Evolutionary conservation across 2,329 filamentous ascomycete genomes (phyloP), one percentile per base, ranked within the genome.

Genomic region (Lecanosticta acicola): DNA sequence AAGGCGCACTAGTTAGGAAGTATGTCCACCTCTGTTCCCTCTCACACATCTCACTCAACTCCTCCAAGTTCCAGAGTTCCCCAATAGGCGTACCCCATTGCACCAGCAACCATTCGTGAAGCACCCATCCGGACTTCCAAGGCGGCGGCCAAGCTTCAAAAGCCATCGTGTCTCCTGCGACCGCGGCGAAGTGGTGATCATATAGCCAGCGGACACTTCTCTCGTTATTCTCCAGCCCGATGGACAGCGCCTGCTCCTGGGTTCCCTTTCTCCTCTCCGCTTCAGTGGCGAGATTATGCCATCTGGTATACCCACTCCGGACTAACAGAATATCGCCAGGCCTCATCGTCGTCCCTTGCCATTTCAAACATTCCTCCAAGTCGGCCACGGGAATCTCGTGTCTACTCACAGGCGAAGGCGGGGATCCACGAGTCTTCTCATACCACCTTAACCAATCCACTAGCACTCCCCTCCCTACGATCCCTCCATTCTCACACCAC

Each of bases 311-410:
- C 13, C 76, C 77, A 0, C 70, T 70, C 11, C 77, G 70, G 14
- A 79, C 63, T 48, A 81, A 67, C 17, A 81, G 64, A 34, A 81
- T 75, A 46, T 81, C 78, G 10, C 77, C 77, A 4, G 59, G 59
- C 2, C 60, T 63, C 8, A 74, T 62, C 0, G 56, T 58, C 0
- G 67, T 54, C 4, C 52, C 53, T 33, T 59, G 53, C 32, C 43
- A 57, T 14, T 37, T 32, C 17, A 58, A 43, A n/a, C 48, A 49
- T 20, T 54, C 57, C 19, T 62, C 57, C 8, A 64, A 46, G 0
- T 81, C 74, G 1, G 69, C 59, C 1, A 75, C 47, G 1, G 49
- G 47, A 40, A 59, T 58, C 46, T 72, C 68, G 55, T 80, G 69
- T 0, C 70, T 67, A 3, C 71, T 71, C 39, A 79, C 72, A 7